These are phyloP conservation scores for Microthlaspi erraticum DNA, from an alignment of 345 rosid species.

Conservation along the genomic window DNA sequence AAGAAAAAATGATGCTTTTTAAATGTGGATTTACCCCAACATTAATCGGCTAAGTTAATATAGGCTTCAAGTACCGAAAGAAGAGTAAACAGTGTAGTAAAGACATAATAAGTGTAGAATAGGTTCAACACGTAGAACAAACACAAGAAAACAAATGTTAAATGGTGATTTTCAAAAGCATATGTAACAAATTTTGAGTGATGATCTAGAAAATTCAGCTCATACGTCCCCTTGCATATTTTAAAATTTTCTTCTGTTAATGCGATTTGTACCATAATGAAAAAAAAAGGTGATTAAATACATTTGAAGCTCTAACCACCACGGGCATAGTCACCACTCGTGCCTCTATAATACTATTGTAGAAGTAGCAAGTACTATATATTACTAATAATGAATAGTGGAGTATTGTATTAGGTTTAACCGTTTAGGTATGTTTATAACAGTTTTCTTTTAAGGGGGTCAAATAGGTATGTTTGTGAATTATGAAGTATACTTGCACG, in stretches of 20 bases:
- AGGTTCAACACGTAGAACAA: slow-evolving; percentile 1
- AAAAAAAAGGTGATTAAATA: not conserved
- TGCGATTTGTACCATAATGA: slow-evolving; percentile 12
- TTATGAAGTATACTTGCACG: slow-evolving; percentile 39
- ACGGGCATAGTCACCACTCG: slow-evolving; percentile 2
- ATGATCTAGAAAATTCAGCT: not conserved
- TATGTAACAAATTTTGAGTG: not conserved
- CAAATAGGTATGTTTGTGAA: slow-evolving; percentile 19
- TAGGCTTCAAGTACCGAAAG: slow-evolving; percentile 7
- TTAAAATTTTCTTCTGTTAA: not conserved
- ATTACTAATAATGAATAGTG: not conserved
- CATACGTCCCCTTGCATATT: not conserved
- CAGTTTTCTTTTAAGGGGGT: no score
- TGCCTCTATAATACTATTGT: not conserved
- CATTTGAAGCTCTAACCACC: slow-evolving; percentile 20
- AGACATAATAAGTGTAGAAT: not conserved
- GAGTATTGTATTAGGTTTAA: not conserved
- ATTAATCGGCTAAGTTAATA: not conserved
- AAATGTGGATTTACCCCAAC: not conserved
- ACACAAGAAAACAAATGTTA: slow-evolving; percentile 14
- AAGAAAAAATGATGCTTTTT: not conserved
- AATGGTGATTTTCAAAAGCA: not conserved
- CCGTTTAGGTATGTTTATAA: slow-evolving; percentile 8
- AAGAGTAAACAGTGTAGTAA: slow-evolving; percentile 13
- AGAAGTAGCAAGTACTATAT: not conserved